A percentile compares a stretch with the other conserved stretches of the same genome.
phyloP scores from a whole-genome alignment of 192 early-diverging fungal genomes.

The Linnemannia zychae region DNA sequence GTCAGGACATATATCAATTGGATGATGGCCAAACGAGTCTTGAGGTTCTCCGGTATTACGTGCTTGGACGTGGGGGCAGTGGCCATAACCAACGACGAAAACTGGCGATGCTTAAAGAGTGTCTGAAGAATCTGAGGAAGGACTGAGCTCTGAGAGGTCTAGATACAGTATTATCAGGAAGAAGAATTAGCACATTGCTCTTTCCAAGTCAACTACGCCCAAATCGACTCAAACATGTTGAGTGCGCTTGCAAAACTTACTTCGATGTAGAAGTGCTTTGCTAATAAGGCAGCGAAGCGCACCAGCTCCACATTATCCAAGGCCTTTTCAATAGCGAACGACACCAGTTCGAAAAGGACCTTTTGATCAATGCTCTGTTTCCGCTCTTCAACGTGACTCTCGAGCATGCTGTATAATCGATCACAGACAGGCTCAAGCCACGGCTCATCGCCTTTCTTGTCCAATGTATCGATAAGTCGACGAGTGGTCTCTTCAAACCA shows the following conservation, averaged over 20 bases:
- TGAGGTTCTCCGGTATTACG: conserved; percentile 32
- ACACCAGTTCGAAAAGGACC: conserved; percentile 46
- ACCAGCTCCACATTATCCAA: conserved; percentile 58
- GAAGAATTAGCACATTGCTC: background rate
- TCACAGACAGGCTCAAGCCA: conserved; percentile 52
- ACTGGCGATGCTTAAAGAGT: conserved; percentile 57
- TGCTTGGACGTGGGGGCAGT: conserved; percentile 51
- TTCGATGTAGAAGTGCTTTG: conserved; percentile 54
- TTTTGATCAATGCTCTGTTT: conserved; percentile 50
- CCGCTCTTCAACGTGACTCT: conserved; percentile 44
- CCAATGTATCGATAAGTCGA: conserved; percentile 30
- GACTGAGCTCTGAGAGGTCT: conserved; percentile 51
- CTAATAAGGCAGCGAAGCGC: conserved; percentile 54
- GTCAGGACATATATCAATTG: conserved; percentile 66
- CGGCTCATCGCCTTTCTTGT: conserved; percentile 40
- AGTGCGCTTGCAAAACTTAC: conserved; percentile 12
- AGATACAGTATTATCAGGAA: background rate
- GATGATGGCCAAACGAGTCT: conserved; percentile 62
- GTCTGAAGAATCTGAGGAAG: conserved; percentile 55
- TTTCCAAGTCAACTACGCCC: conserved; percentile 14
- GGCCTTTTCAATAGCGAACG: conserved; percentile 53
- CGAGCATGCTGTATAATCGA: conserved; percentile 30
- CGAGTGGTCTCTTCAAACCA: conserved; percentile 47
- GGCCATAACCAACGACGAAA: conserved; percentile 41
- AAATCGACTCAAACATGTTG: background rate